Conservation (phyloP, 2,329 filamentous ascomycete genomes). For the Fusarium tjaetaba region DNA sequence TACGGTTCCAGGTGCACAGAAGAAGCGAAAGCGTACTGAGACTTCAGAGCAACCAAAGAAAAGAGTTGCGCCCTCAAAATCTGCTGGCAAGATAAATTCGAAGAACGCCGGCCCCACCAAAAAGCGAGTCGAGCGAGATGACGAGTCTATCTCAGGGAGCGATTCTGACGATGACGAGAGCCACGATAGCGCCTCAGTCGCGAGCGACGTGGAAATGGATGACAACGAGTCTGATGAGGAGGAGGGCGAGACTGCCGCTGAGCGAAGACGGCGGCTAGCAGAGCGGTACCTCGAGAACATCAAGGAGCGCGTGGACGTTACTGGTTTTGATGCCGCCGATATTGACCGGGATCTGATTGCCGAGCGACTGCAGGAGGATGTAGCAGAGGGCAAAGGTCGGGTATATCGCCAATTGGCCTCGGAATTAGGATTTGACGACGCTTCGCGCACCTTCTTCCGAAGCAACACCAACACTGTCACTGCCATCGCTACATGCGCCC, state of each 20-base stretch:
- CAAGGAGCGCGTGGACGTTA: constrained; percentile 80
- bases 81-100: constrained; percentile 54
- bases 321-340: constrained; percentile 91
- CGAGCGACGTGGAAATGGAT: constrained; percentile 59
- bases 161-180: constrained; percentile 74
- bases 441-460: constrained; percentile 77
- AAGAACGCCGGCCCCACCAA: constrained; percentile 53
- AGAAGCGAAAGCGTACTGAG: constrained; percentile 83
- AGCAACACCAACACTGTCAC: constrained; percentile 83
- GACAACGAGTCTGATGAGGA: constrained; percentile 72
- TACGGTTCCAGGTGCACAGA: constrained; percentile 84
- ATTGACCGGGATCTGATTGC: constrained; percentile 94
- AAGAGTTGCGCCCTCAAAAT: constrained; percentile 61
- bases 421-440: constrained; percentile 74
- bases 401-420: constrained; percentile 84
- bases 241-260: constrained; percentile 87
- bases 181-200: constrained; percentile 52
- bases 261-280: constrained; percentile 85
- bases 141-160: constrained; percentile 86
- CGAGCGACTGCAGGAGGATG: constrained; percentile 89
- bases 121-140: constrained; percentile 62
- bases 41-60: constrained; percentile 68
- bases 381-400: constrained; percentile 89
- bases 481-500: constrained; percentile 79
- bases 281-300: constrained; percentile 95